Percentiles rank a stretch among this genome's conserved stretches.
Evolutionary conservation across 2,329 filamentous ascomycete species (phyloP).

Genomic region (Exophiala xenobiotica): DNA sequence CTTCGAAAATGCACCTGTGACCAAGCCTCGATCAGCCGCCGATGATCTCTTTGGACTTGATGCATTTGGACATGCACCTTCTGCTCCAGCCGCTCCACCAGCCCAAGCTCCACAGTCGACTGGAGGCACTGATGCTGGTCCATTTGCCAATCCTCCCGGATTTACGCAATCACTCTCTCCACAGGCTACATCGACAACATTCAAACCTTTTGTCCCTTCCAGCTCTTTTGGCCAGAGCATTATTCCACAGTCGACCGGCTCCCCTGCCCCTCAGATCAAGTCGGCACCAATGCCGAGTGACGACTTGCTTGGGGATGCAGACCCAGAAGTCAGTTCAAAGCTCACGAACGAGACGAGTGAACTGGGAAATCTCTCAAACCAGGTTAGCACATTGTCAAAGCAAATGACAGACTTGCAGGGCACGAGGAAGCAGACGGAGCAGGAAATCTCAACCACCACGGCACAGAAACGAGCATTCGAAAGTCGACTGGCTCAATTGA

Average conservation of each 20-base stretch:
- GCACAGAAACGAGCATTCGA: constrained; percentile 94
- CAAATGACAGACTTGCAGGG: constrained; percentile 92
- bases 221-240: constrained; percentile 88
- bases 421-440: constrained; percentile 75
- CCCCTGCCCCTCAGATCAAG: constrained; percentile 42
- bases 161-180: constrained; percentile 23
- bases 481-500: constrained; percentile 78
- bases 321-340: constrained; percentile 83
- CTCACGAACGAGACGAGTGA: constrained; percentile 87
- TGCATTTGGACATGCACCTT: constrained; percentile 57
- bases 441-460: constrained; percentile 75
- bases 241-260: constrained; percentile 73
- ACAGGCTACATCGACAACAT: constrained; percentile 50
- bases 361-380: constrained; percentile 92
- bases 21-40: constrained; percentile 72
- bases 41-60: constrained; percentile 95
- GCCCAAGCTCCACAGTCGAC: constrained; percentile 66
- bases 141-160: constrained; percentile 54
- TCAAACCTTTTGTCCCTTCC: constrained; percentile 89
- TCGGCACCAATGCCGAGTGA: constrained; percentile 60
- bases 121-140: constrained; percentile 62
- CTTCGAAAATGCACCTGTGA: constrained; percentile 45
- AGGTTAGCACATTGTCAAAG: constrained; percentile 83
- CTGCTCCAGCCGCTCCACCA: constrained; percentile 47
- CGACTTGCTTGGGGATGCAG: constrained; percentile 86